phyloP scores from a whole-genome alignment of 495 filamentous ascomycete species.

The Daldinia vernicosa region DNA sequence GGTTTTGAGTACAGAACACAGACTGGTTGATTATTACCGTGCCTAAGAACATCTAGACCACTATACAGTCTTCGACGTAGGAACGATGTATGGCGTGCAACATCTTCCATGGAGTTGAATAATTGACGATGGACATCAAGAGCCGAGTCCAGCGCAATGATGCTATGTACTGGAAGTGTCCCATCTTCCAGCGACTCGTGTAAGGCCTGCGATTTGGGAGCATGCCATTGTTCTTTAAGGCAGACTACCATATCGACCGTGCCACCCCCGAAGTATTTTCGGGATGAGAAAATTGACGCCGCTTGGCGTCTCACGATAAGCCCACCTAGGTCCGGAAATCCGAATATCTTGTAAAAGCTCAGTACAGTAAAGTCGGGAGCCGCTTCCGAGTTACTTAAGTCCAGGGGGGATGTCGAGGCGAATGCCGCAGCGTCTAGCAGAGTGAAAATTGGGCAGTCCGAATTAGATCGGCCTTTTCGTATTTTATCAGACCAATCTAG shows the following conservation, averaged over 20 bases:
- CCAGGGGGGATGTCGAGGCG: constrained; percentile 77
- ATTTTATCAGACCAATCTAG: constrained; percentile 71
- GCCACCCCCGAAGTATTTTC: constrained; percentile 92
- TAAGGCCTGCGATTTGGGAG: constrained; percentile 71
- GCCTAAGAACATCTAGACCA: constrained; percentile 66
- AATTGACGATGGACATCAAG: constrained; percentile 73
- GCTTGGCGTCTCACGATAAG: constrained; percentile 81
- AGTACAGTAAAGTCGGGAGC: constrained; percentile 89
- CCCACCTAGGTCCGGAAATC: constrained; percentile 90
- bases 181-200: constrained; percentile 90
- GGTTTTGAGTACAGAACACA: constrained; percentile 70
- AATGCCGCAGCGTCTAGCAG: constrained; percentile 91
- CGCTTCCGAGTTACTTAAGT: constrained; percentile 66
- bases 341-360: constrained; percentile 97
- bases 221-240: constrained; percentile 74
- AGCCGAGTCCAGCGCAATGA: constrained; percentile 79
- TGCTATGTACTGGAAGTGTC: constrained; percentile 87
- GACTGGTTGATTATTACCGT: constrained; percentile 72
- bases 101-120: constrained; percentile 72
- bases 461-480: constrained; percentile 46
- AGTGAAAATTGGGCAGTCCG: constrained; percentile 62
- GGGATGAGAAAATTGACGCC: constrained; percentile 66
- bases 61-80: constrained; percentile 68
- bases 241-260: constrained; percentile 84
- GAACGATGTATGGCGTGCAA: constrained; percentile 78